Conservation (phyloP, 2,329 filamentous ascomycete species). For the Zymoseptoria tritici region DNA sequence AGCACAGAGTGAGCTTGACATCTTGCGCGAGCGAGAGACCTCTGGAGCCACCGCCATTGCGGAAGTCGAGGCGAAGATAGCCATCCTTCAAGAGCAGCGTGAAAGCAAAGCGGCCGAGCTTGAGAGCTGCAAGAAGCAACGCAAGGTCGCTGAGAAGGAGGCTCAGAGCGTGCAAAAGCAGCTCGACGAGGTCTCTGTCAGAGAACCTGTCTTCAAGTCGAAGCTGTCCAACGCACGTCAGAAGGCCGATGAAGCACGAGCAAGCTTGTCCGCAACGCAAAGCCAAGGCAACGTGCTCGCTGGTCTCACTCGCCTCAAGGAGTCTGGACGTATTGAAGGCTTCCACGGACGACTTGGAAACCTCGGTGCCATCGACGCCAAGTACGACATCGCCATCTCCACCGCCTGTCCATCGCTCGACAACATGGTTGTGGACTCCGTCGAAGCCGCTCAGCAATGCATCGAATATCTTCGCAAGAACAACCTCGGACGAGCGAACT, state of each 20-base stretch:
- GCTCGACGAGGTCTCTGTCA: slow-evolving; percentile 61
- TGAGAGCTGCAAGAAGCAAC: slow-evolving; percentile 66
- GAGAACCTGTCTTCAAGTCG: slow-evolving; percentile 73
- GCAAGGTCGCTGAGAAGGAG: slow-evolving; percentile 65
- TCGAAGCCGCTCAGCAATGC: slow-evolving; percentile 93
- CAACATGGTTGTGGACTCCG: slow-evolving; percentile 93
- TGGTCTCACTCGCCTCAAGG: slow-evolving; percentile 87
- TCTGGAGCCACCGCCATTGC: slow-evolving; percentile 76
- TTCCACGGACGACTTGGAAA: slow-evolving; percentile 95
- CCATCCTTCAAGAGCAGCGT: slow-evolving; percentile 62
- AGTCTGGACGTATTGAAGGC: slow-evolving; percentile 92
- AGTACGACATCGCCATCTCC: slow-evolving; percentile 96
- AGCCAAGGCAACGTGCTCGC: slow-evolving; percentile 78
- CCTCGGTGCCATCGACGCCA: slow-evolving; percentile 83
- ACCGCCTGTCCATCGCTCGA: slow-evolving; percentile 87
- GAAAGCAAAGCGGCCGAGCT: slow-evolving; percentile 65
- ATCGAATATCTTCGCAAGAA: slow-evolving; percentile 97
- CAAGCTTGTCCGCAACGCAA: slow-evolving; percentile 81
- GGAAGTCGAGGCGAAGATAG: slow-evolving; percentile 74
- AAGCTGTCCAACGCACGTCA: slow-evolving; percentile 85
- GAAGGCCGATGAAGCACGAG: slow-evolving; percentile 91
- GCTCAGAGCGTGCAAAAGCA: slow-evolving; percentile 64
- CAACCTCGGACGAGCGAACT: slow-evolving; percentile 91
- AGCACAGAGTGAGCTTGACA: slow-evolving; percentile 87
- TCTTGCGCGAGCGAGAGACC: slow-evolving; percentile 81